phyloP scores from a whole-genome alignment of 2,329 filamentous ascomycete species.

The Graphiopsis chlorocephala region DNA sequence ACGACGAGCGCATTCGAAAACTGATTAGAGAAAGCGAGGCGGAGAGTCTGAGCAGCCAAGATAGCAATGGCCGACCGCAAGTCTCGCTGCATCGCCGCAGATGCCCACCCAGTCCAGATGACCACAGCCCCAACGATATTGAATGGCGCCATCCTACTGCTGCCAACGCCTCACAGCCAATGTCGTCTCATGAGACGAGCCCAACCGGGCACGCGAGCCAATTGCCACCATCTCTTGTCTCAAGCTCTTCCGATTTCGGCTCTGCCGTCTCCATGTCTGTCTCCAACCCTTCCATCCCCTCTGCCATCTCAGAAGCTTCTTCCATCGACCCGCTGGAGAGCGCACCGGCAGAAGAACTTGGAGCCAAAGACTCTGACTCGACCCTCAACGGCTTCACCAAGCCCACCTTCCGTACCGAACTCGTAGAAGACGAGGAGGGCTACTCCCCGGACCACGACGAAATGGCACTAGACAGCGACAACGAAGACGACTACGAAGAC shows the following conservation, averaged over 20 bases:
- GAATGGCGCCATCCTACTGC: slow-evolving; percentile 25
- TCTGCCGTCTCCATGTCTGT: slow-evolving; percentile 49
- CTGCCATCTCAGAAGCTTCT: slow-evolving; percentile 48
- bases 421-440: slow-evolving; percentile 31
- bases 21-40: slow-evolving; percentile 35
- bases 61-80: slow-evolving; percentile 10
- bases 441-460: slow-evolving; percentile 38
- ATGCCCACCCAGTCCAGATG: slow-evolving; percentile 50
- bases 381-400: slow-evolving; percentile 34
- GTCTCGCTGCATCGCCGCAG: slow-evolving; percentile 27
- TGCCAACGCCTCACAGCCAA: slow-evolving; percentile 24
- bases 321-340: slow-evolving; percentile 37
- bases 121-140: slow-evolving; percentile 29
- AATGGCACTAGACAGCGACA: slow-evolving; percentile 40
- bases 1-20: slow-evolving; percentile 35
- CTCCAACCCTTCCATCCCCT: slow-evolving; percentile 52
- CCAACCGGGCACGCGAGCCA: slow-evolving; percentile 34
- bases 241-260: slow-evolving; percentile 49
- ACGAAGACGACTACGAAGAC: slow-evolving; percentile 37
- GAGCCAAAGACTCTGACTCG: slow-evolving; percentile 38
- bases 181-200: slow-evolving; percentile 40
- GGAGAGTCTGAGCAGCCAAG: slow-evolving; percentile 21
- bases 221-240: slow-evolving; percentile 34
- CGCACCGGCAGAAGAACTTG: slow-evolving; percentile 24
- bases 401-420: slow-evolving; percentile 10